Evolutionary conservation across 2,329 filamentous ascomycete genomes (phyloP), one percentile per base, ranked within the genome.

Genomic region (Epichloe typhina): DNA sequence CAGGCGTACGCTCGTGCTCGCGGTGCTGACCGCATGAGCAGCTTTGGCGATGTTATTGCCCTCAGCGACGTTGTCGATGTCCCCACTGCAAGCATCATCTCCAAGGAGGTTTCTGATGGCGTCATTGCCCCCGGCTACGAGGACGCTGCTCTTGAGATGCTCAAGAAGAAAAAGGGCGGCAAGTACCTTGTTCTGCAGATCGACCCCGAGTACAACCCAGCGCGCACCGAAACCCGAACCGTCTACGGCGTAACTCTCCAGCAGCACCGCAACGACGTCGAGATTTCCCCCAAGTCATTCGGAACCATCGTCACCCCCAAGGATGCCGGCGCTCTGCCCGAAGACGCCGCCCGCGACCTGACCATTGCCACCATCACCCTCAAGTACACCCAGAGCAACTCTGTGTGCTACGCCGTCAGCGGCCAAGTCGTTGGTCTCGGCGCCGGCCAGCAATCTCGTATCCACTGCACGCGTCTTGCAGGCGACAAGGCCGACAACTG

Each of bases 321-420:
- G 74, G 82, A 88, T 60, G 76, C 81, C 48, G 70, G 73, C 39
- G 68, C 79, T 17, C 79, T 98, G 19, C 80, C 90, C 39, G 88
- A 93, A 62, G 77, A 80, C 51, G 93, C 93, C 49, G 77, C 91
- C 54, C 83, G 91, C 54, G 93, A 98, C 64, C 75, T 98, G 57
- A 90, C 91, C 31, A 85, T 98, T 45, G 93, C 93, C 50, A 98
- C 93, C 51, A 96, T 98, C 64, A 89, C 93, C 36, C 78, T 97
- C 61, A 98, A 98, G 74, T 98, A 95, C 75, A 98, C 93, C 1
- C 90, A 98, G 72, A 95, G 89, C 65, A 98, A 98, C 80, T 96
- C 90, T 26, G 93, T 98, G 56, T 97, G 91, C 79, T 98, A 97
- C 66, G 90, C 93, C 50, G 76, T 88, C 56, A 90, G 95, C 62